phyloP scores from a whole-genome alignment of 169 alveolate genomes.

The Neospora caninum region DNA sequence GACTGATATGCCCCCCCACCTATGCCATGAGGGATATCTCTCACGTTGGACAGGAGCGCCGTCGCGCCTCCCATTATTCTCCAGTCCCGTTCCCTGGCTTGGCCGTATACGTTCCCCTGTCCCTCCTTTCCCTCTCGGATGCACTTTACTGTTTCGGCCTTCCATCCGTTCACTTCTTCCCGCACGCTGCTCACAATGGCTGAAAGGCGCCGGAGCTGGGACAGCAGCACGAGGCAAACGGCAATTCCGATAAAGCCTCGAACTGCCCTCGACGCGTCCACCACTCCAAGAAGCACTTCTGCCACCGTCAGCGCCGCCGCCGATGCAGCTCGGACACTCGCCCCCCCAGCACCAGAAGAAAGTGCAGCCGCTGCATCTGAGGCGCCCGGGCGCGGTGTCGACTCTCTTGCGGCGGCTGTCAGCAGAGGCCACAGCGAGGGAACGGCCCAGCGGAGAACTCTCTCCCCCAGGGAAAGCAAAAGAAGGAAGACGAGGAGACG shows the following conservation, averaged over 20 bases:
- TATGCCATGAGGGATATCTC: too few species aligned
- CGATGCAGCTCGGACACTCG: background rate
- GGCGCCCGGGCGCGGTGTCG: background rate
- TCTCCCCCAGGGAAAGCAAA: background rate
- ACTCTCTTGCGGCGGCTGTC: background rate
- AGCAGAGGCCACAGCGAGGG: background rate
- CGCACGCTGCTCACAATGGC: background rate
- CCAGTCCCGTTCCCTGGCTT: background rate
- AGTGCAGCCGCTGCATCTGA: background rate
- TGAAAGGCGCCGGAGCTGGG: background rate
- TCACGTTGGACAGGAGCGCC: background rate
- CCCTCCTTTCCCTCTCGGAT: too few species aligned
- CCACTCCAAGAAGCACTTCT: background rate
- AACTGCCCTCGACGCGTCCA: background rate
- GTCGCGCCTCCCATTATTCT: background rate
- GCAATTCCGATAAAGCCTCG: background rate
- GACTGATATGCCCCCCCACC: too few species aligned
- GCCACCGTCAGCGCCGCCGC: background rate
- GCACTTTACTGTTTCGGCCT: too few species aligned
- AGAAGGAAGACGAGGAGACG: background rate
- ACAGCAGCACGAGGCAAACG: background rate
- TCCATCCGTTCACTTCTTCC: too few species aligned
- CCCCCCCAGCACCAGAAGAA: background rate
- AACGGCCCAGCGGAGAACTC: background rate
- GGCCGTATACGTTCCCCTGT: too few species aligned